These are phyloP conservation scores for Cytospora leucostoma DNA, from an alignment of 2,329 filamentous ascomycete genomes.

Conservation along the genomic window DNA sequence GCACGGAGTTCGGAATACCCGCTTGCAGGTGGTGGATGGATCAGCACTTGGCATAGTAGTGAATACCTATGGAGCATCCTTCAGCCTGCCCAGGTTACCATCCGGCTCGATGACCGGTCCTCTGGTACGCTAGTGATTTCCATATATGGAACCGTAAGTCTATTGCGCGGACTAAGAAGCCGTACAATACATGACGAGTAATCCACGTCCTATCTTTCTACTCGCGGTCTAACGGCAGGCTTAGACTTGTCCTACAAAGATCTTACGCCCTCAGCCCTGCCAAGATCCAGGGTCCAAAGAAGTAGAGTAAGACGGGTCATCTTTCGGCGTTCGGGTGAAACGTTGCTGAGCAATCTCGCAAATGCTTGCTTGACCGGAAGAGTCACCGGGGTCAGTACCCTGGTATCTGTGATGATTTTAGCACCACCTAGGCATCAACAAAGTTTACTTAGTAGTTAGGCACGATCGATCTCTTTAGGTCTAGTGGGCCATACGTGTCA, in stretches of 20 bases:
- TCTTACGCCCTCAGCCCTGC: conserved; percentile 3
- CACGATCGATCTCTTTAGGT: not conserved
- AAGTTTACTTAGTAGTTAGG: not conserved
- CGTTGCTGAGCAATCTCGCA: not conserved
- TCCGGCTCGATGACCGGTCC: not conserved
- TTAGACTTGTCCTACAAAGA: not conserved
- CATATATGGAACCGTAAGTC: not conserved
- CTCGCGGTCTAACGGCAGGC: conserved; percentile 1
- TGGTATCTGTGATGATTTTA: not conserved
- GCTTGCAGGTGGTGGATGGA: not conserved
- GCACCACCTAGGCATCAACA: not conserved
- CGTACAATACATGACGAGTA: not conserved
- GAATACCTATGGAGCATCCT: not conserved
- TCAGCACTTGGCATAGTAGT: not conserved
- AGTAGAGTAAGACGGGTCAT: conserved; percentile 22
- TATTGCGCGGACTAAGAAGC: not conserved
- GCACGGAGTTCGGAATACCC: conserved; percentile 17
- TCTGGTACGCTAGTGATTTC: not conserved
- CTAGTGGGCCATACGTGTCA: not conserved
- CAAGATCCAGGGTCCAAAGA: not conserved
- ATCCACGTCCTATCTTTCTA: not conserved
- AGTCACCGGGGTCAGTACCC: not conserved
- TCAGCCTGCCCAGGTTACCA: not conserved
- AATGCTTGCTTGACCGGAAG: no score
- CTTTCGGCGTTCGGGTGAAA: conserved; percentile 2